phyloP scores from a whole-genome alignment of 345 rosid genomes.

The Eucalyptus grandis region DNA sequence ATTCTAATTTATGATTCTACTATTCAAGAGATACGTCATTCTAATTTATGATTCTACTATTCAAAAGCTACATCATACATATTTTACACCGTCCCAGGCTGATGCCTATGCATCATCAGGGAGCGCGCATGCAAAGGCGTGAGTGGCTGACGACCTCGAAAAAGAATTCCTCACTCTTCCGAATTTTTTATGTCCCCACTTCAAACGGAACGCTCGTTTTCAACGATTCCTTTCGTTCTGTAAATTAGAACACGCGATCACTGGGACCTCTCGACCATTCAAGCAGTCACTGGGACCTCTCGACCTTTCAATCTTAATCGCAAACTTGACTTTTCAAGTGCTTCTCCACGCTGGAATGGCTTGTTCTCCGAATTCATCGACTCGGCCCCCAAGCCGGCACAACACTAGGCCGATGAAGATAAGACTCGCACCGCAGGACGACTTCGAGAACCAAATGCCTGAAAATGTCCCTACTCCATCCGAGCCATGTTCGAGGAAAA shows the following conservation, averaged over 20 bases:
- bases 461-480: neutral
- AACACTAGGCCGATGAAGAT: neutral
- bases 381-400: neutral
- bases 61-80: neutral
- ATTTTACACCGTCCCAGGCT: no score
- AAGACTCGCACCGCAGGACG: no score
- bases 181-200: no score
- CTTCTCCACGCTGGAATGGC: neutral
- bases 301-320: neutral
- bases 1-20: neutral
- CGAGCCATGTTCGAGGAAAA: neutral
- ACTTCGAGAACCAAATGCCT: neutral
- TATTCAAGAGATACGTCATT: neutral
- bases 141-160: neutral
- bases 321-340: neutral
- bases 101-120: no score
- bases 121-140: no score
- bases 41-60: no score
- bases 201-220: neutral
- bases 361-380: neutral
- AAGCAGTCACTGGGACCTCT: neutral
- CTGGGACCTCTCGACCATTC: no score
- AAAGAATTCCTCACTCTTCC: neutral
- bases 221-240: neutral
- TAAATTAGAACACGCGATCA: accelerated